Base-by-base conservation (phyloP, 1,284 basidiomycete genomes). In the Tylopilus sp. region DNA sequence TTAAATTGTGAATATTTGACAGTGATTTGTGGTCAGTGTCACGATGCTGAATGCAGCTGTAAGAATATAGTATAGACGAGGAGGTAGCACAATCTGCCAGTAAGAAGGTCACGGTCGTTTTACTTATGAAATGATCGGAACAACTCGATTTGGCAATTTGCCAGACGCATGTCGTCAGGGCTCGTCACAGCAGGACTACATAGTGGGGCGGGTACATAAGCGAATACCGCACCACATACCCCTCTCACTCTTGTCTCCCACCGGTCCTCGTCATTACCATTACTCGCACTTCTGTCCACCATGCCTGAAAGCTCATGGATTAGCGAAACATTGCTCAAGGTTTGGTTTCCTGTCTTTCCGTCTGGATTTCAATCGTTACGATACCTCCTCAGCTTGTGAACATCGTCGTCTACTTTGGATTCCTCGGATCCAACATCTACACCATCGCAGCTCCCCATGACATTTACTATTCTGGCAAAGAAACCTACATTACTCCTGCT, bases 401-500 rank as follows among this genome's bases (percentile, higher is more conserved):
- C 80, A 84, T 97, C 59, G 64, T 94, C 60, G 88, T 90, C 54
- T 95, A 94, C 76, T 83, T 94, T 72, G 81, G 93, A 71, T 95
- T 96, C 84, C 84, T 96, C n/a, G 93, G 94, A 47, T 93, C 91
- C 67, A 39, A 39, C 33, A 10, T 36, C 33, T 36, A 36, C 10
- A 36, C 90, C 29, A 87, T 95, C 66, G 89, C 94, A 18, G 87
- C 89, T 6, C 92, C 92, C 2, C 83, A 84, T 58, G 89, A 88
- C 69, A 85, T 89, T 55, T 93, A 93, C 79, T 87, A 84, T 74
- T 81, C 83, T 55, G 89, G 87, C 56, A 94, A 91, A 80, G 89
- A 93, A 73, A 97, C 95, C n/a, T 98, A 96, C 81, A 84, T 98
- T 69, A 96, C 95, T 1, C 96, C 96, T 24, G 93, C 94, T 10